These are phyloP conservation scores for Nannochloris sp. DNA, from an alignment of 139 green algal species.

Conservation along the genomic window DNA sequence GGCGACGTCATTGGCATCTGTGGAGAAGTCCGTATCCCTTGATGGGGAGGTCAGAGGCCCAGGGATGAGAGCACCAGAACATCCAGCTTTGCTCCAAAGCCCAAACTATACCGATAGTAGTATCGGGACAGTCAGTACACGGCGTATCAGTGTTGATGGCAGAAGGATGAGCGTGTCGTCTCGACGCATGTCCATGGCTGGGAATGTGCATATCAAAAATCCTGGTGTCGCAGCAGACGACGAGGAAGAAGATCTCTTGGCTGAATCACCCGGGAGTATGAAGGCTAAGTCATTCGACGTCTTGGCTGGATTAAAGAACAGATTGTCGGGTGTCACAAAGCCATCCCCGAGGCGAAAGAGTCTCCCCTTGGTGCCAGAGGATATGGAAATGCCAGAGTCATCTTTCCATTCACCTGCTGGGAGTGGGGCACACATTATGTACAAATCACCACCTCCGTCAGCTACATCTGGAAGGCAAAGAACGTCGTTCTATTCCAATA, in stretches of 20 bases:
- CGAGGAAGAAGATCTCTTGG: slow-evolving; percentile 17
- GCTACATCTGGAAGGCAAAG: neutral
- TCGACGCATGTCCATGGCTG: slow-evolving; percentile 11
- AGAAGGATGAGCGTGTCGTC: slow-evolving; percentile 15
- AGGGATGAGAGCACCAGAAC: slow-evolving; percentile 20
- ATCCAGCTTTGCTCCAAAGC: slow-evolving; percentile 30
- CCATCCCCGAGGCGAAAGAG: neutral
- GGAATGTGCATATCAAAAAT: neutral
- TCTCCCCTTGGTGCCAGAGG: neutral
- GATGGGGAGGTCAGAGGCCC: neutral
- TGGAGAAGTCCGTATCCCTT: slow-evolving; percentile 11
- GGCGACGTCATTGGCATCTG: slow-evolving; percentile 9
- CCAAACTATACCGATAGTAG: slow-evolving; percentile 23
- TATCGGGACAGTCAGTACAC: slow-evolving; percentile 23
- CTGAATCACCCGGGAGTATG: neutral
- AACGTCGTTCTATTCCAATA: neutral
- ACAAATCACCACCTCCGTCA: neutral
- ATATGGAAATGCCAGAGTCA: slow-evolving; percentile 4
- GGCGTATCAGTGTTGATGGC: slow-evolving; percentile 16
- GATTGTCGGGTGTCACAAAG: neutral
- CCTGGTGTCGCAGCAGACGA: slow-evolving; percentile 9
- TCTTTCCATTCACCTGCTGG: neutral
- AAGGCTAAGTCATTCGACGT: neutral
- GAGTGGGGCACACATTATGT: neutral
- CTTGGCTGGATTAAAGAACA: slow-evolving; percentile 15